Percentiles rank a stretch among this genome's conserved stretches.
Evolutionary conservation across 345 rosid species (phyloP).

Genomic region (Lumnitzera littorea): DNA sequence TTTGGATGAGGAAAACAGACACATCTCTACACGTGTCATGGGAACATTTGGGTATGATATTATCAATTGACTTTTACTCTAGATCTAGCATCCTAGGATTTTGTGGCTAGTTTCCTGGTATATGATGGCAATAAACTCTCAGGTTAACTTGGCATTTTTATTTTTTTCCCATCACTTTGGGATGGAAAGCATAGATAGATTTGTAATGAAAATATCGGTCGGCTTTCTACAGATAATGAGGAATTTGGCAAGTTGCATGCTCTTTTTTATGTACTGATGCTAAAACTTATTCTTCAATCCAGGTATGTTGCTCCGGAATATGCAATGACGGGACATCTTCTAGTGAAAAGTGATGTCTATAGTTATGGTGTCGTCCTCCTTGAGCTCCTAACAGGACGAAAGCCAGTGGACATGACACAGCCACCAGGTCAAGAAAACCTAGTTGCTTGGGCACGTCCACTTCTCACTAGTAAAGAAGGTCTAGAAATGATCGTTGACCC

Average conservation of each 20-base stretch:
- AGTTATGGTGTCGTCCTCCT: conserved; percentile 98
- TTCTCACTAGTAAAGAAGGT: conserved; percentile 71
- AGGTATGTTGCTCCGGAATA: conserved; percentile 97
- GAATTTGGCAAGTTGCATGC: too few relatives aligned
- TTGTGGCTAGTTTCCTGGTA: too few relatives aligned
- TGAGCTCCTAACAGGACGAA: conserved; percentile 83
- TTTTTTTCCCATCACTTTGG: too few relatives aligned
- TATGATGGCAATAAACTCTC: too few relatives aligned
- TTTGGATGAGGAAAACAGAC: conserved; percentile 75
- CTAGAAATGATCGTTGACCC: conserved; percentile 58
- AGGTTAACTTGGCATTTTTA: too few relatives aligned
- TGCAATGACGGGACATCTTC: conserved; percentile 98
- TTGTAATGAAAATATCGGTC: neutral
- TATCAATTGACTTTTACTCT: neutral
- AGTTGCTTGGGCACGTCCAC: conserved; percentile 84
- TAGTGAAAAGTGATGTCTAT: conserved; percentile 96
- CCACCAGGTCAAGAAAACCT: conserved; percentile 89
- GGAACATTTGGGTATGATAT: conserved; percentile 85
- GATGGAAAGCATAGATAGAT: neutral
- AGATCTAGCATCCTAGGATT: neutral
- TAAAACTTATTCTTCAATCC: conserved; percentile 8
- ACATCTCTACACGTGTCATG: conserved; percentile 96
- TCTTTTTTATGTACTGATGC: too few relatives aligned
- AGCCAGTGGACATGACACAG: conserved; percentile 89
- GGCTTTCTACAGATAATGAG: too few relatives aligned